Evolutionary conservation across 768 basidiomycete genomes (phyloP).

Genomic region (Boletus huronensis): DNA sequence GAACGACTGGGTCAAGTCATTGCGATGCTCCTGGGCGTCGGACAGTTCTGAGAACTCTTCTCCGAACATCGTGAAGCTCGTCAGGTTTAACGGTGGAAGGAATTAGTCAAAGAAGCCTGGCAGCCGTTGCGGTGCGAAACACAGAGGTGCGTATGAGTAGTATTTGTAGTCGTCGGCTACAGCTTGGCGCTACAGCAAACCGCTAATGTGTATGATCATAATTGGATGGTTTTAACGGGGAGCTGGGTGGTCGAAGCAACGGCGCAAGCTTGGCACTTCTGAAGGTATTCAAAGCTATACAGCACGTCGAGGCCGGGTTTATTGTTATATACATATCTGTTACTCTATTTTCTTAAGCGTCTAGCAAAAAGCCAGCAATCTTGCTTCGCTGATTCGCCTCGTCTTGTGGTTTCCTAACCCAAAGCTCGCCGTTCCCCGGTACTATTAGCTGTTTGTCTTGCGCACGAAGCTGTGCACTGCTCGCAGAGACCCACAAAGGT

Average conservation of each 20-base stretch:
- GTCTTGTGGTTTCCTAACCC: constrained; percentile 30
- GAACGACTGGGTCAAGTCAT: constrained; percentile 17
- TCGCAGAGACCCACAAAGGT: constrained; percentile 35
- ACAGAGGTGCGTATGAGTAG: neutral
- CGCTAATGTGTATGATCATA: constrained; percentile 1
- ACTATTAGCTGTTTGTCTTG: neutral
- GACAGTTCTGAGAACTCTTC: constrained; percentile 25
- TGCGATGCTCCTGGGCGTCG: constrained; percentile 19
- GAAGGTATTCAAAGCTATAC: neutral
- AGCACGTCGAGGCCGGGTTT: neutral
- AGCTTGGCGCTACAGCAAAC: constrained; percentile 11
- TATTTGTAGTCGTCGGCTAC: constrained; percentile 36
- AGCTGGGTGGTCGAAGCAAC: neutral
- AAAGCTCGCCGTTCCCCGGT: constrained; percentile 27
- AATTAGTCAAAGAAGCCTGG: neutral
- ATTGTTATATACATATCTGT: neutral
- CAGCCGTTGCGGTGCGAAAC: neutral
- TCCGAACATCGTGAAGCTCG: constrained; percentile 21
- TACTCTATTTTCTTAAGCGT: constrained; percentile 11
- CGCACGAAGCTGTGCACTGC: neutral
- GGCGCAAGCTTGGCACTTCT: neutral
- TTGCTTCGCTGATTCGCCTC: constrained; percentile 36
- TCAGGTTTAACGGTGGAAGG: constrained; percentile 1
- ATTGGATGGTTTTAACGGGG: neutral
- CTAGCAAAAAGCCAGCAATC: constrained; percentile 40